Evolutionary conservation across 768 basidiomycete species (phyloP).

Genomic region (Tylopilus cervinicoccineus): DNA sequence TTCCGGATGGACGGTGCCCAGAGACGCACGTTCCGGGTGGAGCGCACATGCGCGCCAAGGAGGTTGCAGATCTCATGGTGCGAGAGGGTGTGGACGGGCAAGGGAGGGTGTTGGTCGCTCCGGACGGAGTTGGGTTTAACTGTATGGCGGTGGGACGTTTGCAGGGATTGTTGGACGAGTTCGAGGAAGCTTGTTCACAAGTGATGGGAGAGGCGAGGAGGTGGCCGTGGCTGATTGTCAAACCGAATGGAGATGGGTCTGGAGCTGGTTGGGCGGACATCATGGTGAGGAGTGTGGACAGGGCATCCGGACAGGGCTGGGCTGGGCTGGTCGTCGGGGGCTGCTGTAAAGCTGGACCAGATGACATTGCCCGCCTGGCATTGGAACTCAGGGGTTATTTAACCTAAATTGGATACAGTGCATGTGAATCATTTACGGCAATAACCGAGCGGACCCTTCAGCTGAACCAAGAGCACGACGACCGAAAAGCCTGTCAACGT

Average conservation of each 20-base stretch:
- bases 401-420: background rate
- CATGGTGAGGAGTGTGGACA: constrained; percentile 25
- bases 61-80: constrained; percentile 44
- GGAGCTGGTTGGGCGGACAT: constrained; percentile 34
- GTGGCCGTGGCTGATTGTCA: constrained; percentile 56
- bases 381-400: constrained; percentile 13
- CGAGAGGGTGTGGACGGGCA: constrained; percentile 13
- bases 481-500: constrained; percentile 34
- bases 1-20: constrained; percentile 47
- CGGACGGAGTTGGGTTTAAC: constrained; percentile 68
- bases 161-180: constrained; percentile 35
- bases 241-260: constrained; percentile 60
- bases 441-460: constrained; percentile 21
- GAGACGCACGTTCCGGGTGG: constrained; percentile 32
- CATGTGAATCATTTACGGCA: constrained; percentile 22
- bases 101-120: constrained; percentile 26
- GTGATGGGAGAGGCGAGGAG: constrained; percentile 5
- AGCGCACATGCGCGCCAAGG: constrained; percentile 27
- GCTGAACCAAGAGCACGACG: constrained; percentile 14
- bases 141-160: constrained; percentile 55
- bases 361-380: constrained; percentile 39
- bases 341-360: constrained; percentile 60
- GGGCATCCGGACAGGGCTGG: constrained; percentile 33
- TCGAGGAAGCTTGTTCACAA: constrained; percentile 24
- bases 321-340: constrained; percentile 59